Evolutionary conservation across 2,329 filamentous ascomycete genomes (phyloP).

Genomic region (Botryotinia narcissicola): DNA sequence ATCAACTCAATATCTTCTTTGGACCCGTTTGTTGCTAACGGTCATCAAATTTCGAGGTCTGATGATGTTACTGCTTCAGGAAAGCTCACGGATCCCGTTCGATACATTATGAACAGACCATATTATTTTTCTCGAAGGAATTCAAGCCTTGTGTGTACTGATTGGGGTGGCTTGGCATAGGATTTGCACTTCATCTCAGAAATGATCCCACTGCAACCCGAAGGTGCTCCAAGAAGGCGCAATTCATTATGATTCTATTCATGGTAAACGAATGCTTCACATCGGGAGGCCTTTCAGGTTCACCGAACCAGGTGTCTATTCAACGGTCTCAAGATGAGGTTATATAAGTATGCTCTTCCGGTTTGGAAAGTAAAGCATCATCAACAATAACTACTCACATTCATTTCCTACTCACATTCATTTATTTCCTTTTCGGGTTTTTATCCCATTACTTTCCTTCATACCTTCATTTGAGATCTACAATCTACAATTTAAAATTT

Average conservation of each 20-base stretch:
- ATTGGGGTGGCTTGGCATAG: slow-evolving; percentile 15
- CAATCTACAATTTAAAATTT: not conserved
- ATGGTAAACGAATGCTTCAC: not conserved
- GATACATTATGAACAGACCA: not conserved
- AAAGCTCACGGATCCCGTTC: not conserved
- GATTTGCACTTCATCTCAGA: slow-evolving; percentile 10
- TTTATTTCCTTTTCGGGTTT: slow-evolving; percentile 16
- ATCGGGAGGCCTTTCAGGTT: not conserved
- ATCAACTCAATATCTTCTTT: not conserved
- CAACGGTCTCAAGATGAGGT: not conserved
- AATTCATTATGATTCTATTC: slow-evolving; percentile 15
- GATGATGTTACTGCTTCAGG: not conserved
- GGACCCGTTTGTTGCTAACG: not conserved
- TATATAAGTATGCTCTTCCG: slow-evolving; percentile 16
- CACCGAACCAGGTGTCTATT: not conserved
- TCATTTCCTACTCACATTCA: slow-evolving; percentile 19
- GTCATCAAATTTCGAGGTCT: not conserved
- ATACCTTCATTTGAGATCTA: slow-evolving; percentile 12
- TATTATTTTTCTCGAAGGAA: not conserved
- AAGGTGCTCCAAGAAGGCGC: slow-evolving; percentile 8
- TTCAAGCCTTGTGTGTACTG: not conserved
- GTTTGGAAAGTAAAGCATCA: not conserved
- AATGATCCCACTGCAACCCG: slow-evolving; percentile 11
- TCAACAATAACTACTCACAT: slow-evolving; percentile 21
- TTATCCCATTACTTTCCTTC: slow-evolving; percentile 21